Conservation (phyloP, 306 rosid species). For the Quercus aquifolioides region DNA sequence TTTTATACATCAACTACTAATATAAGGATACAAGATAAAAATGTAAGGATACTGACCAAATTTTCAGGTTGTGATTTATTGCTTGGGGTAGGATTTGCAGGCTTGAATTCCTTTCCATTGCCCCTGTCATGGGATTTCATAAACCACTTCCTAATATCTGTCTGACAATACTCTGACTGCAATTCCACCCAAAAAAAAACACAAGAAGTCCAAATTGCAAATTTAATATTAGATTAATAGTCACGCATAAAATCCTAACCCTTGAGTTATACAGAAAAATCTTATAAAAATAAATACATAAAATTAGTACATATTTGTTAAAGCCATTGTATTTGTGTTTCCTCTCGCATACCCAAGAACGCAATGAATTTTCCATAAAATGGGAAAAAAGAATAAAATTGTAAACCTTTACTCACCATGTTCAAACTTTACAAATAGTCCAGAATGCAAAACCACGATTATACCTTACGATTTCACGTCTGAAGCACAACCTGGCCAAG, state of each 20-base stretch:
- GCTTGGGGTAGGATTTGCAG: slow-evolving; percentile 40
- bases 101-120: slow-evolving; percentile 41
- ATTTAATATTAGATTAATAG: not conserved
- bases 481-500: not conserved
- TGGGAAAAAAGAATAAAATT: not conserved
- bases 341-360: not conserved
- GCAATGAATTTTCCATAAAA: not conserved
- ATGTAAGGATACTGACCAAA: slow-evolving; percentile 37
- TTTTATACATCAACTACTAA: not conserved
- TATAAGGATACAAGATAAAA: not conserved
- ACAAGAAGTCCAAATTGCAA: not conserved
- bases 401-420: slow-evolving; percentile 49
- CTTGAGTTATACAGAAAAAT: not conserved
- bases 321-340: too few relatives aligned
- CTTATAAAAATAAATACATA: too few relatives aligned
- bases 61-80: slow-evolving; percentile 24
- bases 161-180: slow-evolving; percentile 33
- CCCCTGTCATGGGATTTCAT: slow-evolving; percentile 81
- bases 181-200: slow-evolving; percentile 1
- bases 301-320: too few relatives aligned
- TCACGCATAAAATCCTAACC: not conserved
- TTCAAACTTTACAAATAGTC: too few relatives aligned
- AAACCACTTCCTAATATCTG: slow-evolving; percentile 92
- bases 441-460: not conserved
- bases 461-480: not conserved